These are phyloP conservation scores for Fusarium nelsonii DNA, from an alignment of 2,329 filamentous ascomycete species.

Conservation along the genomic window DNA sequence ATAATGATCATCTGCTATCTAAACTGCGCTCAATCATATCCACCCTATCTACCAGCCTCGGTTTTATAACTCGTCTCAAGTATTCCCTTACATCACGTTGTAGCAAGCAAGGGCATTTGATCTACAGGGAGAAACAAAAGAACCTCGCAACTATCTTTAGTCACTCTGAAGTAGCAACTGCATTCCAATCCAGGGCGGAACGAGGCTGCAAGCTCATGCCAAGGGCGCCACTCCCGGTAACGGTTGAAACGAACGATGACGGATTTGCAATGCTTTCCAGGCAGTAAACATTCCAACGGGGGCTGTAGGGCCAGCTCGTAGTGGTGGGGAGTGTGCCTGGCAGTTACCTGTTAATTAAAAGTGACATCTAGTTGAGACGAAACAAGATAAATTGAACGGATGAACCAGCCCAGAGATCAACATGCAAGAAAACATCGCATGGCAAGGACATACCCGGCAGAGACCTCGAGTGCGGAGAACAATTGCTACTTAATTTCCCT, in stretches of 20 bases:
- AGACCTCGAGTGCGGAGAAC: neutral
- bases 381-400: constrained; percentile 4
- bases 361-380: constrained; percentile 2
- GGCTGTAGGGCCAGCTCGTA: neutral
- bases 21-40: neutral
- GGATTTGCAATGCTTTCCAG: constrained; percentile 8
- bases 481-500: neutral
- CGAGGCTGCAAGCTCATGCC: constrained; percentile 21
- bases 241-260: constrained; percentile 36
- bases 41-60: neutral
- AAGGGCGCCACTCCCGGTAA: constrained; percentile 37
- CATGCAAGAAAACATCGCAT: neutral
- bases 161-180: neutral
- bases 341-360: neutral
- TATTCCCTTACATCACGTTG: neutral
- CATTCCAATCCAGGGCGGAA: constrained; percentile 29
- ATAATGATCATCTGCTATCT: neutral
- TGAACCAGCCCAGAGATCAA: neutral
- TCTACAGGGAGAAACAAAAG: constrained; percentile 7
- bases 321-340: neutral
- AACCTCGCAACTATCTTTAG: constrained; percentile 1
- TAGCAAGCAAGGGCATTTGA: constrained; percentile 7
- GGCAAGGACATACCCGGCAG: constrained; percentile 10
- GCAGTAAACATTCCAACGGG: constrained; percentile 20
- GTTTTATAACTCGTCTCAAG: neutral